Evolutionary conservation across 306 rosid genomes (phyloP), one percentile per base, ranked within the genome.

Genomic region (Sicyos baderoa): DNA sequence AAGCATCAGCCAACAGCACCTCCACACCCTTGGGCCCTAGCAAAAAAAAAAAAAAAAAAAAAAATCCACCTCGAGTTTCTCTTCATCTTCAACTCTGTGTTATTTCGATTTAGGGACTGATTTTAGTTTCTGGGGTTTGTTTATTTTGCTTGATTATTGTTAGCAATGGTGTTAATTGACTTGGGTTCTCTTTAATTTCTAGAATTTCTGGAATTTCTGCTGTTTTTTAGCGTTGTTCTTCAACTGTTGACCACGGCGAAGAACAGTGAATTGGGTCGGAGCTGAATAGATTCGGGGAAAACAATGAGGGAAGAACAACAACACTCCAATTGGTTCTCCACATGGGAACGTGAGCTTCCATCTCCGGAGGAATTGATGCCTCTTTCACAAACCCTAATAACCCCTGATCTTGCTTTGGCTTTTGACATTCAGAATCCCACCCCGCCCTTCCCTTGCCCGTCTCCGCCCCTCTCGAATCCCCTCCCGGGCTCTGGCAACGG

Each of bases 41-140:
- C 17, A 76, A 23, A 19, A 13, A 54, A 21, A 4, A 23, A 55
- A 86, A 65, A 78, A 80, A 64, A 79, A 80, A 82, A 86, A 91
- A 86, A 88, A 91, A 91, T 91, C 97, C 89, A 85, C 97, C 97
- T 91, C 97, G 97, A 91, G 77, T 77, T 83, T 76, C 87, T 86
- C 95, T 84, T 81, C 90, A 68, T 52, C 69, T 49, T 65, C 45
- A 29, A 25, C 54, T 65, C 54, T 21, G 2, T 22, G 13, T 21
- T 45, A 0, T 65, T 14, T 1, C 1, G 54, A 65, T 45, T 45
- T 13, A 4, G 10, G 44, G 44, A 37, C 2, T 23, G 54, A 45
- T 65, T 65, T 4, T 7, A 3, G 11, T 5, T 5, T 21, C 37
- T 65, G 54, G 40, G 40, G 45, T 44, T 21, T 65, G 6, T 19